These are phyloP conservation scores for Talaromyces sp. DNA, from an alignment of 2,329 filamentous ascomycete genomes.

Conservation along the genomic window DNA sequence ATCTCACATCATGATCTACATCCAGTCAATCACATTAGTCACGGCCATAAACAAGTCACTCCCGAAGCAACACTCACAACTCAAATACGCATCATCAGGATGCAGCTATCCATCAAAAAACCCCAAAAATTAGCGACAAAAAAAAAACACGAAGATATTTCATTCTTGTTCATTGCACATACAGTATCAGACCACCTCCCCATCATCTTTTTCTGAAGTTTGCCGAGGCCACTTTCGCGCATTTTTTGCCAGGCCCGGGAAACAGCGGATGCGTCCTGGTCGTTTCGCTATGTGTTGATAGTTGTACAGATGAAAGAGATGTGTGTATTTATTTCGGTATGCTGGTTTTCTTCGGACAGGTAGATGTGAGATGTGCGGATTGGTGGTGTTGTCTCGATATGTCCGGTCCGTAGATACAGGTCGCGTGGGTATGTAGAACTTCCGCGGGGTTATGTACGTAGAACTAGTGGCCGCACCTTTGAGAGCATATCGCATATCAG, in stretches of 20 bases:
- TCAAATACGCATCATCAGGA: constrained; percentile 68
- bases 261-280: background rate
- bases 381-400: background rate
- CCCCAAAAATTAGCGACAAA: background rate
- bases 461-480: background rate
- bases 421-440: background rate
- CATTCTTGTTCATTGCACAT: constrained; percentile 27
- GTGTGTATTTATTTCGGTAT: background rate
- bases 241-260: constrained; percentile 2
- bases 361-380: background rate
- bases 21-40: background rate
- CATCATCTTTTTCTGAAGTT: constrained; percentile 39
- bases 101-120: constrained; percentile 37
- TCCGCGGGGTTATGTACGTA: background rate
- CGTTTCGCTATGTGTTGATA: background rate
- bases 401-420: background rate
- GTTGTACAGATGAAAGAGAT: too few species aligned
- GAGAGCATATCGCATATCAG: background rate
- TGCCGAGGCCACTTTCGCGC: constrained; percentile 22
- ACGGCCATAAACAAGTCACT: background rate
- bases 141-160: background rate
- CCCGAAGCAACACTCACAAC: constrained; percentile 54
- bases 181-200: constrained; percentile 40
- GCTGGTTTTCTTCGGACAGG: background rate
- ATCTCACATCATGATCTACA: constrained; percentile 63